Percentiles rank a stretch among this genome's conserved stretches.
Evolutionary conservation across 345 rosid species (phyloP).

Genomic region (Ceriops tagal): DNA sequence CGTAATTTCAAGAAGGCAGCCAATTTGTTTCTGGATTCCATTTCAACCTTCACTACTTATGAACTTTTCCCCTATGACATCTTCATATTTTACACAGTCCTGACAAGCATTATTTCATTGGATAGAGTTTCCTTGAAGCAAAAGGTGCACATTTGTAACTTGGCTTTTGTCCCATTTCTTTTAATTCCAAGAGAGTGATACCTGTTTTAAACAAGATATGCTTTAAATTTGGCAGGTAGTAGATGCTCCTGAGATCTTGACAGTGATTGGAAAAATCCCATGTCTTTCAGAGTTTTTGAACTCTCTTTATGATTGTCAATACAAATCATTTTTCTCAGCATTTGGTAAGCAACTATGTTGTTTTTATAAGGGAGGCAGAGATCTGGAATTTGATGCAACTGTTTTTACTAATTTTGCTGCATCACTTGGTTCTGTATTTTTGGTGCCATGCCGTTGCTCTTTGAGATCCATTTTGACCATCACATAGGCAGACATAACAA

Average conservation of each 20-base stretch:
- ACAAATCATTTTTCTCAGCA: conserved; percentile 85
- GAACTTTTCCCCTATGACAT: conserved; percentile 94
- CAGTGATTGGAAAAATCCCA: conserved; percentile 92
- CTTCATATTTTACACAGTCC: conserved; percentile 93
- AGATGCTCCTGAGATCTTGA: conserved; percentile 98
- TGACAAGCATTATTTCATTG: conserved; percentile 87
- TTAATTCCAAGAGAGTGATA: neutral
- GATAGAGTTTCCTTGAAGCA: conserved; percentile 98
- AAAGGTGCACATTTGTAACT: conserved; percentile 50
- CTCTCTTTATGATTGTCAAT: conserved; percentile 88
- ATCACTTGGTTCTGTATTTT: neutral
- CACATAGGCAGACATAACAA: neutral
- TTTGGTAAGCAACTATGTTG: conserved; percentile 54
- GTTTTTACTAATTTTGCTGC: no score
- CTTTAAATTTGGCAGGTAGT: conserved; percentile 59
- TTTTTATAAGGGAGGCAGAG: no score
- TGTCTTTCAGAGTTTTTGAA: conserved; percentile 85
- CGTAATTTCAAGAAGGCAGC: conserved; percentile 92
- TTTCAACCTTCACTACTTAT: conserved; percentile 96
- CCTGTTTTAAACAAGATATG: neutral
- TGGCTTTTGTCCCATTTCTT: neutral
- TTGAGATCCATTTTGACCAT: neutral
- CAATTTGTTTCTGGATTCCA: conserved; percentile 82
- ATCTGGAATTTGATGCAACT: no score
- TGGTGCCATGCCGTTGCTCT: neutral